These are phyloP conservation scores for Penicillium cinerascens DNA, from an alignment of 495 filamentous ascomycete species.

Conservation along the genomic window DNA sequence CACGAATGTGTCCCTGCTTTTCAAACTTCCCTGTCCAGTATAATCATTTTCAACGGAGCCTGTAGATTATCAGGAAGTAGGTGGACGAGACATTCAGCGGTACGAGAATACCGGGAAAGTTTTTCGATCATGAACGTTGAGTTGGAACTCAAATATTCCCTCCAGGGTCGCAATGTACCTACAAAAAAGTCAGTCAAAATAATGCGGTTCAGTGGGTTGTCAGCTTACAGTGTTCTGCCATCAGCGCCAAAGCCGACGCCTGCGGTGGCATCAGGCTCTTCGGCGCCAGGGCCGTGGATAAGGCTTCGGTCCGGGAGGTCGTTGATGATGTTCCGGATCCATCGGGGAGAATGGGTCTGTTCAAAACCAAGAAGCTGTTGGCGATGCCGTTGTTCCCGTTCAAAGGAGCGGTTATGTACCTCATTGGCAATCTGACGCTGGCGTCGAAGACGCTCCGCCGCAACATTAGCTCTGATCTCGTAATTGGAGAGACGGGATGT, in stretches of 20 bases:
- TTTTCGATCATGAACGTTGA: conserved; percentile 64
- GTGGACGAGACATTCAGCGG: conserved; percentile 37
- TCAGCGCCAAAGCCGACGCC: conserved; percentile 69
- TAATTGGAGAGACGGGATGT: conserved; percentile 26
- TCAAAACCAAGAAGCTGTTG: conserved; percentile 34
- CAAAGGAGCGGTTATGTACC: conserved; percentile 31
- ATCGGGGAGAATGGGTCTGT: conserved; percentile 39
- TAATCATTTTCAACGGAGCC: background rate
- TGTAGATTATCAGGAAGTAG: background rate
- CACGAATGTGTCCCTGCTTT: background rate
- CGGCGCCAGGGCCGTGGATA: conserved; percentile 30
- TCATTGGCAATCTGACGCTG: conserved; percentile 41
- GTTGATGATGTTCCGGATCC: conserved; percentile 42
- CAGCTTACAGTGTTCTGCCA: conserved; percentile 66
- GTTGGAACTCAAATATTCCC: conserved; percentile 69
- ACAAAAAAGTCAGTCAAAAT: conserved; percentile 5
- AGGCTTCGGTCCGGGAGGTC: conserved; percentile 39
- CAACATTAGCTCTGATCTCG: conserved; percentile 40
- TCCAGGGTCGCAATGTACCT: conserved; percentile 72
- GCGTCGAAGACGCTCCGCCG: conserved; percentile 41
- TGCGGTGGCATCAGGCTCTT: conserved; percentile 52
- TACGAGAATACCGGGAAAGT: conserved; percentile 58
- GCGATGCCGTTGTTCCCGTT: conserved; percentile 32
- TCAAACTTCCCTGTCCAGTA: background rate
- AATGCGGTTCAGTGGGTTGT: background rate